phyloP scores from a whole-genome alignment of 495 filamentous ascomycete genomes.

The Sordaria brevicollis region DNA sequence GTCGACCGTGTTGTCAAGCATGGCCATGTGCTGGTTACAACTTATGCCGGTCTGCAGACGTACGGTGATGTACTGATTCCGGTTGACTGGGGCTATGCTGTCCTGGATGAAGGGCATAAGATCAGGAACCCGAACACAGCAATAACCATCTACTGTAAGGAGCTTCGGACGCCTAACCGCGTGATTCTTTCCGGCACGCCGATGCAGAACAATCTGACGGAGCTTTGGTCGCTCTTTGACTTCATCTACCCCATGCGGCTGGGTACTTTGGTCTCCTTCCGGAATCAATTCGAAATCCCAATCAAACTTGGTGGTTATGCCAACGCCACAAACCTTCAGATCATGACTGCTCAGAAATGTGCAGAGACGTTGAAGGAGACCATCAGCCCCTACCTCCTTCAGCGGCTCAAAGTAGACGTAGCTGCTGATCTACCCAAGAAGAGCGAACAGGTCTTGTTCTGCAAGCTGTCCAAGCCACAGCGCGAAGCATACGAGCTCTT shows the following conservation, averaged over 20 bases:
- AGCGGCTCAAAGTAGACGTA: constrained; percentile 87
- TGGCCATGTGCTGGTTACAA: constrained; percentile 89
- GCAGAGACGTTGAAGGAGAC: constrained; percentile 84
- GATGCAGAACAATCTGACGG: constrained; percentile 95
- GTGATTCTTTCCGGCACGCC: constrained; percentile 93
- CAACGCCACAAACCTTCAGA: constrained; percentile 82
- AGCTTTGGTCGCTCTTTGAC: constrained; percentile 98
- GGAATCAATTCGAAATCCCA: constrained; percentile 81
- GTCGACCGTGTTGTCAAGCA: constrained; percentile 74
- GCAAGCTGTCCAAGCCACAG: constrained; percentile 73
- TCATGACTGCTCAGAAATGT: constrained; percentile 82
- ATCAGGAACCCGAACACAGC: constrained; percentile 91
- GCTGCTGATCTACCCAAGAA: constrained; percentile 89
- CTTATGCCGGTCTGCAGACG: constrained; percentile 83
- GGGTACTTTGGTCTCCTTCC: constrained; percentile 81
- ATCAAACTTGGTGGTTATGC: constrained; percentile 88
- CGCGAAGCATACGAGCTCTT: constrained; percentile 67
- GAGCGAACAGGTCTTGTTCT: constrained; percentile 90
- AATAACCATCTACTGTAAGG: constrained; percentile 88
- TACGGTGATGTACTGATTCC: constrained; percentile 71
- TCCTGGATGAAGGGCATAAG: constrained; percentile 95
- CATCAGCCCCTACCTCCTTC: constrained; percentile 87
- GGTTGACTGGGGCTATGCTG: constrained; percentile 82
- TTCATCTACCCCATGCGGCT: constrained; percentile 94
- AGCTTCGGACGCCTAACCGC: constrained; percentile 75